These are phyloP conservation scores for Cardamine occulta DNA, from an alignment of 345 rosid genomes.

Conservation along the genomic window DNA sequence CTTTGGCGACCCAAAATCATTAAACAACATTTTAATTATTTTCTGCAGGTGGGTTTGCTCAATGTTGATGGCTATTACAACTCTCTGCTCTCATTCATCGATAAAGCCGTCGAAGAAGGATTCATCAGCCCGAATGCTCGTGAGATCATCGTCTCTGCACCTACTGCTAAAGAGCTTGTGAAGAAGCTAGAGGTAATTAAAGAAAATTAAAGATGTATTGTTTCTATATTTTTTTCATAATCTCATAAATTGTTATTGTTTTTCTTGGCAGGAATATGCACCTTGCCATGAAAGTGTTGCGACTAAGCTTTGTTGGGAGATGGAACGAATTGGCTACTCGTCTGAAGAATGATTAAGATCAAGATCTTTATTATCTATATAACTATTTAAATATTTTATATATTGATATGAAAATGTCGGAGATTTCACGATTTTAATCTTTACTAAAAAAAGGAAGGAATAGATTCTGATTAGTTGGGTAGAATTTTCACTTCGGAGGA, in stretches of 20 bases:
- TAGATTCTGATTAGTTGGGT: slow-evolving; percentile 39
- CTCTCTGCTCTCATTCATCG: slow-evolving; percentile 89
- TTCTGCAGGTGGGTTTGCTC: slow-evolving; percentile 87
- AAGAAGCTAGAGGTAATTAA: slow-evolving; percentile 78
- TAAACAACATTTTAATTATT: not conserved
- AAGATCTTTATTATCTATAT: slow-evolving; percentile 24
- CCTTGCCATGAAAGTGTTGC: slow-evolving; percentile 87
- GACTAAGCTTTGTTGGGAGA: slow-evolving; percentile 88
- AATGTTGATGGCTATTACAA: slow-evolving; percentile 99
- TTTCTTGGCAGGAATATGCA: slow-evolving; percentile 65
- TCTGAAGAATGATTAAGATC: slow-evolving; percentile 35
- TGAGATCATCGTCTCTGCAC: slow-evolving; percentile 85
- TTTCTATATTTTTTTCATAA: not conserved
- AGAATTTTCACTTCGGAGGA: slow-evolving; percentile 39
- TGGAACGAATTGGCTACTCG: slow-evolving; percentile 69
- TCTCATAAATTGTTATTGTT: slow-evolving; percentile 1
- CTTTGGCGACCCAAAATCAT: slow-evolving; percentile 4
- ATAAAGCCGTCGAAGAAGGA: slow-evolving; percentile 98
- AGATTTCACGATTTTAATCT: slow-evolving; percentile 35
- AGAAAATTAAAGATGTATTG: not conserved
- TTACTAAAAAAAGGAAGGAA: slow-evolving; percentile 39
- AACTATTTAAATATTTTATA: slow-evolving; percentile 21
- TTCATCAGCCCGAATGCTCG: slow-evolving; percentile 85
- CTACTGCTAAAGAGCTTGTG: slow-evolving; percentile 83
- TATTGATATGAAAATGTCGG: slow-evolving; percentile 31